These are phyloP conservation scores for Apocynum venetum DNA, from an alignment of 257 asterid genomes.

Conservation along the genomic window DNA sequence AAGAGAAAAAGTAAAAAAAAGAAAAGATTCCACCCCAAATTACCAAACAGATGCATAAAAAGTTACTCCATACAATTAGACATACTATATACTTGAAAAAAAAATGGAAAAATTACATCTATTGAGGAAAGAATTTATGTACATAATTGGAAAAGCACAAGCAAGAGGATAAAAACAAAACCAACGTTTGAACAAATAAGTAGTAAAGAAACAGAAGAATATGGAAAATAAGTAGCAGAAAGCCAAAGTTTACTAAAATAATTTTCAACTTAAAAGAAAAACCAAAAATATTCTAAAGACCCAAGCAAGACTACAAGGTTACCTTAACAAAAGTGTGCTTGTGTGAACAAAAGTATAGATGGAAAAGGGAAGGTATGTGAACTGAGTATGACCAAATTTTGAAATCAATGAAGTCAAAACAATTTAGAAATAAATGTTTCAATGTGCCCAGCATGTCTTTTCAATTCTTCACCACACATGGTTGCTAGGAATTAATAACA, in stretches of 20 bases:
- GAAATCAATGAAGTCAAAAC: background rate
- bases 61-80: background rate
- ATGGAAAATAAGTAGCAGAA: background rate
- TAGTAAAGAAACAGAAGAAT: background rate
- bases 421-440: background rate
- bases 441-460: background rate
- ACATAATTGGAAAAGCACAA: background rate
- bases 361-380: background rate
- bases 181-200: background rate
- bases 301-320: background rate
- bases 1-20: too few species aligned
- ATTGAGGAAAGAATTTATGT: background rate
- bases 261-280: background rate
- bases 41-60: background rate
- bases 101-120: background rate
- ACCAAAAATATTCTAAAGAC: background rate
- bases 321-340: background rate
- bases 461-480: background rate
- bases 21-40: background rate
- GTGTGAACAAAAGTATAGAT: background rate
- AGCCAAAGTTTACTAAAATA: background rate
- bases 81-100: background rate
- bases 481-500: background rate
- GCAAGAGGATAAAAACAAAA: background rate
- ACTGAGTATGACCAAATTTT: background rate